Conservation (phyloP, 2,329 filamentous ascomycete species). For the Fusarium oxysporum region DNA sequence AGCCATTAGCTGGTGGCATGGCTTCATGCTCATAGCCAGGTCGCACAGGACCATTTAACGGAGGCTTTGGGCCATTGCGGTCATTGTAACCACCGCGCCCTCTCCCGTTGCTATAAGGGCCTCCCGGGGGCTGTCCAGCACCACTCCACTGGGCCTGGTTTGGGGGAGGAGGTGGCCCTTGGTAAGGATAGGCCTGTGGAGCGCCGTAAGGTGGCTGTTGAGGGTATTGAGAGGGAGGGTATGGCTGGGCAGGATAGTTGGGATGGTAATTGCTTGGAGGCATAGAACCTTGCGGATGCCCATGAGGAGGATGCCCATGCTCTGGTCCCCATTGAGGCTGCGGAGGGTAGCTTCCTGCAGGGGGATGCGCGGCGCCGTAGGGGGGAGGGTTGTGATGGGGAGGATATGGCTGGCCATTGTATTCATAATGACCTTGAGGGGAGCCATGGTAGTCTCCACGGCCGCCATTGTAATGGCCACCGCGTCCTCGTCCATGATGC, state of each 20-base stretch:
- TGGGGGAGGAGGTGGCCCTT: constrained; percentile 50
- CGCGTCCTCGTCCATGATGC: constrained; percentile 53
- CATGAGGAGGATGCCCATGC: constrained; percentile 54
- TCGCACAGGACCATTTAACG: constrained; percentile 49
- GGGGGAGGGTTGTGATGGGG: constrained; percentile 47
- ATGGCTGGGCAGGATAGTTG: constrained; percentile 68
- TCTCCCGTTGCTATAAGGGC: constrained; percentile 54
- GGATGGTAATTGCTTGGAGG: constrained; percentile 68
- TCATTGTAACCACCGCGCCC: constrained; percentile 60
- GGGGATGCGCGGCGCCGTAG: constrained; percentile 51
- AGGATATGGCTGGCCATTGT: constrained; percentile 54
- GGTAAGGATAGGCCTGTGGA: constrained; percentile 55
- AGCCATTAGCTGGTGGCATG: constrained; percentile 51
- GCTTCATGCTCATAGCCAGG: constrained; percentile 51
- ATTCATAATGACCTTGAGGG: constrained; percentile 57
- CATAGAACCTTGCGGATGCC: constrained; percentile 61
- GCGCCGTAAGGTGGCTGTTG: constrained; percentile 60
- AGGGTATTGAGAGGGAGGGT: constrained; percentile 56
- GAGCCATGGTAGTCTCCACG: constrained; percentile 57
- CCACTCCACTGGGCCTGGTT: constrained; percentile 52
- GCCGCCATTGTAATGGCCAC: constrained; percentile 52
- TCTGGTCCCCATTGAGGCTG: constrained; percentile 58
- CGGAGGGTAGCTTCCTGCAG: constrained; percentile 52
- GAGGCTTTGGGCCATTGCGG: constrained; percentile 54
- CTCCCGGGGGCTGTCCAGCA: constrained; percentile 50